A percentile compares a stretch with the other conserved stretches of the same genome.
Evolutionary conservation across 2,329 filamentous ascomycete genomes (phyloP).

Genomic region (Amauroascus verrucosus): DNA sequence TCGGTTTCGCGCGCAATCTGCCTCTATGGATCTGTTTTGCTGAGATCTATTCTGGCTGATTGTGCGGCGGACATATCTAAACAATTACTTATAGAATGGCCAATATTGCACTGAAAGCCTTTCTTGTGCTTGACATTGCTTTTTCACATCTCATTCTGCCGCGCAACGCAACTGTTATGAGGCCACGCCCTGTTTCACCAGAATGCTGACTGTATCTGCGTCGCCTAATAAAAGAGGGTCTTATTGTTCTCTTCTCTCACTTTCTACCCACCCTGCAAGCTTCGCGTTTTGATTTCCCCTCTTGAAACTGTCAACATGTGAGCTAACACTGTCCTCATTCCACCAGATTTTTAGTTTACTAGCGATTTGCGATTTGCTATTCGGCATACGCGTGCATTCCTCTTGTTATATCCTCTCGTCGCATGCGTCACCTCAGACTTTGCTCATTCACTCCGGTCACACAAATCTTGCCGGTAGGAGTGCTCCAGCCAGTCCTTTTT

Average conservation of each 20-base stretch:
- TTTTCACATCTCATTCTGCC: neutral
- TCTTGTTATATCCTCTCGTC: neutral
- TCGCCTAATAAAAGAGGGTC: neutral
- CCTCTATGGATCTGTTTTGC: neutral
- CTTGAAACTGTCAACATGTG: neutral
- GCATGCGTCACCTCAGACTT: neutral
- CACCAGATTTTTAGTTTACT: neutral
- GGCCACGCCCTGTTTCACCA: neutral
- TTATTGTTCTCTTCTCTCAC: neutral
- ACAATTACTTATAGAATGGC: neutral
- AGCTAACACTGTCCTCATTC: conserved; percentile 1
- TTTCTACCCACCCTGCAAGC: neutral
- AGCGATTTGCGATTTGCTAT: neutral
- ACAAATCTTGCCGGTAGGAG: conserved; percentile 2
- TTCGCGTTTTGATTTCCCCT: neutral
- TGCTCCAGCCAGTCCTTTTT: neutral
- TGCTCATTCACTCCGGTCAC: neutral
- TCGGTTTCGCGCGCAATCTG: no score
- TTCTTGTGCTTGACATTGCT: neutral
- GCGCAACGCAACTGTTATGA: no score
- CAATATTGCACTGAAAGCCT: neutral
- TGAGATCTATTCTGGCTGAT: neutral
- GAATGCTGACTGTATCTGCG: neutral
- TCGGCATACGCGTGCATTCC: neutral
- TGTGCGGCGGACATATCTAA: neutral